Conservation (phyloP, 2,329 filamentous ascomycete species). For the Colletotrichum neosansevieriae region DNA sequence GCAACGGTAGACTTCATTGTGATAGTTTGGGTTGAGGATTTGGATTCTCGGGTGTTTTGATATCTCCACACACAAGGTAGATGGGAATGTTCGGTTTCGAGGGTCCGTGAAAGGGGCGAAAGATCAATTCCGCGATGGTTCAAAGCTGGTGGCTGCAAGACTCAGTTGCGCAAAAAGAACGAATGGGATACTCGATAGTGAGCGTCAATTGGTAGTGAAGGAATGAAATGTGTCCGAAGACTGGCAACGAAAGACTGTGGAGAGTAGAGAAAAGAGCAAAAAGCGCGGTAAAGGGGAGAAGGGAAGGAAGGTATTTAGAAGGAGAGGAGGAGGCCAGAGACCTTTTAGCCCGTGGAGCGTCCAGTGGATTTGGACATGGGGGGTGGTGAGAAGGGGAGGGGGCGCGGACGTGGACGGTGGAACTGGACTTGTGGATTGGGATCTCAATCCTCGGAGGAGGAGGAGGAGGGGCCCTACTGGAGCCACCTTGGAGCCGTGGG, state of each 20-base stretch:
- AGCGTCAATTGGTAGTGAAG: constrained; percentile 34
- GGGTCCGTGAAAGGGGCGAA: constrained; percentile 36
- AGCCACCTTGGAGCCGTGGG: constrained; percentile 11
- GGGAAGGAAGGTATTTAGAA: constrained; percentile 31
- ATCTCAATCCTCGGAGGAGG: constrained; percentile 33
- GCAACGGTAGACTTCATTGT: constrained; percentile 63
- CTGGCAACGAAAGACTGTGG: constrained; percentile 41
- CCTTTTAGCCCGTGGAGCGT: constrained; percentile 36
- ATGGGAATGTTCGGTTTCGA: constrained; percentile 22
- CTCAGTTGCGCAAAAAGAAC: constrained; percentile 41
- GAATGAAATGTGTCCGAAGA: constrained; percentile 42
- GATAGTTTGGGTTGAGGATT: constrained; percentile 37
- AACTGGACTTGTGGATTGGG: constrained; percentile 27
- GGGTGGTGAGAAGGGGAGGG: constrained; percentile 19
- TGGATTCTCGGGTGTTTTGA: constrained; percentile 13
- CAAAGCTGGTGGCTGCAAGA: constrained; percentile 39
- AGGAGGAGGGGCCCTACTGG: not conserved
- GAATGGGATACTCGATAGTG: constrained; percentile 35
- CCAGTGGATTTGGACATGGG: constrained; percentile 7
- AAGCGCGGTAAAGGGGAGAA: constrained; percentile 16
- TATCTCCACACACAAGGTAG: constrained; percentile 19
- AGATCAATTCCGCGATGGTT: constrained; percentile 40
- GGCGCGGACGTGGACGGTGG: constrained; percentile 17
- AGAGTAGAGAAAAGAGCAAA: constrained; percentile 23
- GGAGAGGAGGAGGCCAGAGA: constrained; percentile 32